Evolutionary conservation across 1,284 basidiomycete species (phyloP), one percentile per base, ranked within the genome.

Genomic region (Ustilago tritici): DNA sequence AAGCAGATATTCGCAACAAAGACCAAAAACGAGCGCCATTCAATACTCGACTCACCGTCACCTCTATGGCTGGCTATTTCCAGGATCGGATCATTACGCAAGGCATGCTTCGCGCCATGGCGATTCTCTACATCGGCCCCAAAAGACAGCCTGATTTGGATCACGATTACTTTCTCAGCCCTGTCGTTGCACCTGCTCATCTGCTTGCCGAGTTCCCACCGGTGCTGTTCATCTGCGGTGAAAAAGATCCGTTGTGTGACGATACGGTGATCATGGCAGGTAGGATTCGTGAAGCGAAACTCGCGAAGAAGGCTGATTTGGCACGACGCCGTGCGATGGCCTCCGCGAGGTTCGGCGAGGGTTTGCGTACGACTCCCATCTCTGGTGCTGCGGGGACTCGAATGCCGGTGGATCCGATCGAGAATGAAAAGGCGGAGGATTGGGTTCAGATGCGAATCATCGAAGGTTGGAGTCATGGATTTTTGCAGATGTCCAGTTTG

Each of bases 111-210:
- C 93, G 96, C 49, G 95, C 95, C 0, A 98, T 98, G 95, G 95
- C 95, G 1, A 95, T 98, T 81, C 89, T 98, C 65, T 98, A 98
- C 87, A 92, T 98, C 72, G 96, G 96, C 0, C 95, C 95, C 0
- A 90, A 93, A 56, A 91, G 91, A 61, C 93, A 94, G 84, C 95
- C 96, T 15, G 95, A 98, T 86, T 94, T 98, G 86, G 91, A 92
- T 66, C 93, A 93, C 49, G 95, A 99, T 88, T 98, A 98, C 87
- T 92, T 93, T 87, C 91, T 98, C 72, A 97, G 95, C 12, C 96
- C 96, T 0, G 93, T 98, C 79, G 90, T 98, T 56, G 91, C 95
- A 3, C 96, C 96, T 0, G 88, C 90, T 40, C 89, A 91, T 62
- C 88, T 98, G 14, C 90, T 99, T 12, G 94, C 93, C 0, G 92